Percentiles rank a stretch among this genome's conserved stretches.
Evolutionary conservation across 2,329 filamentous ascomycete species (phyloP).

Genomic region (Aspergillus terreus): DNA sequence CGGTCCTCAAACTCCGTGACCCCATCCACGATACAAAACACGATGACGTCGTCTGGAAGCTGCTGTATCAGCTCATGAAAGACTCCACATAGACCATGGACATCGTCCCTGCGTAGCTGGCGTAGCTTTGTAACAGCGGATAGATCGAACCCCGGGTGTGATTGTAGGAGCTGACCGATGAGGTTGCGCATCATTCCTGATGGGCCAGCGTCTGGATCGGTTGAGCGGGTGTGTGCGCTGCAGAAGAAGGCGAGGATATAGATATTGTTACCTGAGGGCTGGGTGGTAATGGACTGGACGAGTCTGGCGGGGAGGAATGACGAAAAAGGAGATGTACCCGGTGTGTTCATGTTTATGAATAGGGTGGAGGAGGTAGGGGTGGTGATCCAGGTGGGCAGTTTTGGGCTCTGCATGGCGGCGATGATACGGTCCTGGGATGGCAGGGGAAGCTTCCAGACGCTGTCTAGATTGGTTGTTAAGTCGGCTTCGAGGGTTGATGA

Average conservation of each 20-base stretch:
- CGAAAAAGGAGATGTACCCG: background rate
- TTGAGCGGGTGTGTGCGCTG: background rate
- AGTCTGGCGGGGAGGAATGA: background rate
- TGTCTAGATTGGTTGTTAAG: background rate
- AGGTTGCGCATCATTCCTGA: background rate
- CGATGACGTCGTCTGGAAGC: background rate
- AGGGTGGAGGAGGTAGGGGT: background rate
- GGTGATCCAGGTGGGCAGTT: background rate
- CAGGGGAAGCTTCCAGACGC: background rate
- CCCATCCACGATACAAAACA: background rate
- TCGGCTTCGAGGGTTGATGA: background rate
- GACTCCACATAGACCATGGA: background rate
- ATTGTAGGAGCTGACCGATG: background rate
- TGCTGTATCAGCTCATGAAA: background rate
- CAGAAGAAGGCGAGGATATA: background rate
- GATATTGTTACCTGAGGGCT: background rate
- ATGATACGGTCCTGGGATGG: background rate
- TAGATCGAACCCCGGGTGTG: background rate
- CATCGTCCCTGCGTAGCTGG: background rate
- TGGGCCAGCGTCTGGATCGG: background rate
- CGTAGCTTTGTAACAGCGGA: background rate
- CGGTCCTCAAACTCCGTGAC: background rate
- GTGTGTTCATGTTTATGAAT: background rate
- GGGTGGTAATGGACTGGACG: background rate
- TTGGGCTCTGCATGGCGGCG: background rate